Evolutionary conservation across 148 eudicot genomes (phyloP).

Genomic region (Rhododendron ferrugineum): DNA sequence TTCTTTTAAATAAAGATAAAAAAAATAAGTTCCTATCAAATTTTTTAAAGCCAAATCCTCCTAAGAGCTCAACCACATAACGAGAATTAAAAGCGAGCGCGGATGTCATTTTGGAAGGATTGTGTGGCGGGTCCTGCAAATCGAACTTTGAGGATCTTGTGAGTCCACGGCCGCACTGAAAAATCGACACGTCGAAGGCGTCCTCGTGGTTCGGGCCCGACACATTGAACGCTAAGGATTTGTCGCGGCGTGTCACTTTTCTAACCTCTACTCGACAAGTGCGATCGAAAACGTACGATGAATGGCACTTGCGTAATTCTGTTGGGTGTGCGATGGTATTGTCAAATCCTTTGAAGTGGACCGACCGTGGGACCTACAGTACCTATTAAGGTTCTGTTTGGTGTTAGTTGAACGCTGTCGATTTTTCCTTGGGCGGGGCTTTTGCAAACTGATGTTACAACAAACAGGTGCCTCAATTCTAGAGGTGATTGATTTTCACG

Average conservation of each 20-base stretch:
- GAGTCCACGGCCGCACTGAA: not conserved
- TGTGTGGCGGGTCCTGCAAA: not conserved
- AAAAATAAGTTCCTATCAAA: too few relatives aligned
- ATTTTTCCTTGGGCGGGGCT: not conserved
- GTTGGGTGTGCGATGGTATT: not conserved
- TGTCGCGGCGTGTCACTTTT: not conserved
- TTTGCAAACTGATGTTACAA: not conserved
- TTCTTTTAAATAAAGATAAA: too few relatives aligned
- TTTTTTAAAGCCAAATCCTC: too few relatives aligned
- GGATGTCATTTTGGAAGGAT: too few relatives aligned
- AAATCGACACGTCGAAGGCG: conserved; percentile 3
- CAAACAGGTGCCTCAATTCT: too few relatives aligned
- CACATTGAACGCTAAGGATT: not conserved
- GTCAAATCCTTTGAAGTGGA: not conserved
- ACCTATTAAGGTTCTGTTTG: not conserved
- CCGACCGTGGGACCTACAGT: not conserved
- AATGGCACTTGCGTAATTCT: not conserved
- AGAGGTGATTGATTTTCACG: too few relatives aligned
- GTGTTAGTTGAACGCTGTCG: not conserved
- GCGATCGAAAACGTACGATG: too few relatives aligned
- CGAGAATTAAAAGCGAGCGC: too few relatives aligned
- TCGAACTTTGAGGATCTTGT: not conserved
- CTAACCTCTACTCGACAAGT: not conserved
- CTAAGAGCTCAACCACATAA: too few relatives aligned
- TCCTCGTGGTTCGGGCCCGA: not conserved